Base-by-base conservation (phyloP, 148 eudicot genomes). In the Fagopyrum tataricum region DNA sequence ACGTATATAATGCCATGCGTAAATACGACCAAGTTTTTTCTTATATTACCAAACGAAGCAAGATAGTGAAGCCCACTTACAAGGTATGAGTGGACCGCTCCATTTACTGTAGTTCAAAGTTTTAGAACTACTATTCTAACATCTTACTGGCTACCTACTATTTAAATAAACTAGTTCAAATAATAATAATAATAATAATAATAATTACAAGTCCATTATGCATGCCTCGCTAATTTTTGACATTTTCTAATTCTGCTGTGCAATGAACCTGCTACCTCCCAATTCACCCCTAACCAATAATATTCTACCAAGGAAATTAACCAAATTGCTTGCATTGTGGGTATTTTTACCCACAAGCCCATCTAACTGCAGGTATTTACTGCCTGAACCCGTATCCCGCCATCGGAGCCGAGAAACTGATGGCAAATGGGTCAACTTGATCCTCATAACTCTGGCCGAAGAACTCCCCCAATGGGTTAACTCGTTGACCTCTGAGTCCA, bases 401-500 rank as follows among this genome's bases (percentile, higher is more conserved):
- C 14, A 23, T 43, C 41, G 80, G 82, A 55, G 62, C 69, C 55
- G 88, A 58, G 75, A 81, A 80, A 62, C 83, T 73, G 5, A 83
- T 69, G 0, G 81, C 86, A 44, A 81, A 82, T 44, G 84, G 78
- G 76, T 87, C 84, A 0, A 71, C 12, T n/a, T 76, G 6, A 74
- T 73, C 77, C 14, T 66, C 2, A 42, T 71, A 78, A 0, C 75
- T 41, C 67, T 20, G 61, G 24, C 66, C 66, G 66, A 64, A 15
- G 69, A 71, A 21, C 4, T 43, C 72, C 15, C 49, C 48, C 72
- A 69, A 12, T 6, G 51, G 72, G 72, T 75, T 76, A 11, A 81
- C 49, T 26, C 83, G 77, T 37, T 85, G 81, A 55, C 52, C 78
- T 56, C 82, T 74, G 21, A 75, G 52, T 7, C 84, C 91, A 44